Base-by-base conservation (phyloP, 1,284 basidiomycete species). In the Coriolopsis trogii region DNA sequence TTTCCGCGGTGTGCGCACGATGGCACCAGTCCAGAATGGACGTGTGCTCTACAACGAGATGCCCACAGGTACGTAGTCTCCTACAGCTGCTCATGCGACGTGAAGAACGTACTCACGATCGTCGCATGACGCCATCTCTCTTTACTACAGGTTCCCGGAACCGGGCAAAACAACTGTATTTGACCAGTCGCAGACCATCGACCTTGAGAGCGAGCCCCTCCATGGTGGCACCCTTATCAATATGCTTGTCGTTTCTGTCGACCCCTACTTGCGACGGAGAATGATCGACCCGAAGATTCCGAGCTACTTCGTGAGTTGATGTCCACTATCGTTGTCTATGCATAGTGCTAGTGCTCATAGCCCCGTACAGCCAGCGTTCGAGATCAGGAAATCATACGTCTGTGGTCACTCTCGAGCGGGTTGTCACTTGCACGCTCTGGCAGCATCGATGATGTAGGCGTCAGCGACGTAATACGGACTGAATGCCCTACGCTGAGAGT, bases 201-300 rank as follows among this genome's bases (percentile, higher is more conserved):
- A 85, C 56, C 56, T 78, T 23, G 77, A 81, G 4, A 75, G 56
- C 15, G 75, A 74, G 1, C 61, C 74, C 4, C 66, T 84, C 12
- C 66, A 81, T 46, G 83, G 81, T 16, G 80, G 80, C 12, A 1
- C 66, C 80, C 67, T 85, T 18, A 57, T 80, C 45, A 81, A 82
- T 65, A 69, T 72, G 1, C 67, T 81, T 15, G 70, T 71, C 0
- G 57, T 80, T 4, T 75, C 70, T 6, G 67, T 80, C 29, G 80
- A 82, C 55, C 80, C 80, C 0, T 81, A 80, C 64, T 60, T 79
- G 63, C 64, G 69, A 21, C 61, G 59, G 12, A 46, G 61, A 30
- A 71, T 80, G 78, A 62, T 67, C 1, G 58, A 52, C 7, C 53
- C 63, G 1, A 48, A 42, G 3, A 47, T 49, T 26, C 24, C 34